Conservation (phyloP, 2,329 filamentous ascomycete genomes). For the Trichophyton mentagrophytes region DNA sequence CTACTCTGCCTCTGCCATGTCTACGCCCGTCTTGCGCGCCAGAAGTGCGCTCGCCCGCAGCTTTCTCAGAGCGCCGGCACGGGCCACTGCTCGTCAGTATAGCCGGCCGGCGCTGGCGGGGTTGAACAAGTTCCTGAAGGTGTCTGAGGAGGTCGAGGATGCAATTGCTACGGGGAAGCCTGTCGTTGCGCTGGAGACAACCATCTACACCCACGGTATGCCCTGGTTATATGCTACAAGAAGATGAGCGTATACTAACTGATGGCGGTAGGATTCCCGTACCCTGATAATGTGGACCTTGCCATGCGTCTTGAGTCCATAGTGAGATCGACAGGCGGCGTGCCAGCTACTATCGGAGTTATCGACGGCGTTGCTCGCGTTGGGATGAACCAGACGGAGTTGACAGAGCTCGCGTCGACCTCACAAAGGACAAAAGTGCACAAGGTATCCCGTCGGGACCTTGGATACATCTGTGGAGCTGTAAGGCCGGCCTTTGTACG, state of each 20-base stretch:
- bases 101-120: constrained; percentile 6
- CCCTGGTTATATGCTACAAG: not conserved
- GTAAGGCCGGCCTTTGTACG: constrained; percentile 35
- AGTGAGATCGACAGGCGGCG: constrained; percentile 64
- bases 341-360: constrained; percentile 85
- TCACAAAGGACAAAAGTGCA: constrained; percentile 54
- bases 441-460: constrained; percentile 79
- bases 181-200: constrained; percentile 85
- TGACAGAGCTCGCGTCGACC: constrained; percentile 53
- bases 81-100: not conserved
- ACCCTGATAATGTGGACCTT: constrained; percentile 60
- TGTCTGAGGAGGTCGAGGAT: constrained; percentile 72
- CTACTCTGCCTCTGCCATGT: not conserved
- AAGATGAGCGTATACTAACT: not conserved
- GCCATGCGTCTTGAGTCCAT: constrained; percentile 69
- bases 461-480: constrained; percentile 68
- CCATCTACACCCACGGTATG: constrained; percentile 87
- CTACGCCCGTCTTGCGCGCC: not conserved
- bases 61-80: not conserved
- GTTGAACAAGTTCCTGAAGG: constrained; percentile 44
- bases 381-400: constrained; percentile 59
- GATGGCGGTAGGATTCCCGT: constrained; percentile 47
- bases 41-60: not conserved
- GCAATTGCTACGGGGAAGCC: constrained; percentile 63
- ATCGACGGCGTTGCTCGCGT: constrained; percentile 71